Evolutionary conservation across 2,329 filamentous ascomycete genomes (phyloP).

Genomic region (Aspergillaceae sp.): DNA sequence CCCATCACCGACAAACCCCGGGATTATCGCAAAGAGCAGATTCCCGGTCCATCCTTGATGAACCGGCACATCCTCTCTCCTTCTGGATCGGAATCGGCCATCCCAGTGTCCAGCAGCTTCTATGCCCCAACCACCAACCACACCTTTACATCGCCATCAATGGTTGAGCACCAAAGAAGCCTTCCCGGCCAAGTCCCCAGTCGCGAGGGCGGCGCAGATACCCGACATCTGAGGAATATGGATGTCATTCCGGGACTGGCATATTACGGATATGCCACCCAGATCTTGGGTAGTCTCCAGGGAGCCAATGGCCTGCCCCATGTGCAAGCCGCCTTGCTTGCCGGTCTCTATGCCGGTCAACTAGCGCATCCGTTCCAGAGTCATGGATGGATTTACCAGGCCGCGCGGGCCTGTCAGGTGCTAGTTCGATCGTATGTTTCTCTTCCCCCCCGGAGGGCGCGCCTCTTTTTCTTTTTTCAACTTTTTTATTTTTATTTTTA

Average conservation of each 20-base stretch:
- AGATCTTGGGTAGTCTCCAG: constrained; percentile 74
- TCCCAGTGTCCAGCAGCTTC: constrained; percentile 13
- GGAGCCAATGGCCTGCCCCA: constrained; percentile 73
- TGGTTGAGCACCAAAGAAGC: constrained; percentile 9
- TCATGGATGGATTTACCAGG: constrained; percentile 59
- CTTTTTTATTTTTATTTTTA: no score
- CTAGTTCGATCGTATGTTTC: constrained; percentile 59
- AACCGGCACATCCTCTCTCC: constrained; percentile 19
- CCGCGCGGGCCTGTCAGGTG: constrained; percentile 55
- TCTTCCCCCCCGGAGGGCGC: not conserved
- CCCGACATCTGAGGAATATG: constrained; percentile 50
- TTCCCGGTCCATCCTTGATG: constrained; percentile 15
- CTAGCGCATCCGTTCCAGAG: constrained; percentile 80
- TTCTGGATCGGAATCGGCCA: constrained; percentile 17
- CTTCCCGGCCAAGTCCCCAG: constrained; percentile 8
- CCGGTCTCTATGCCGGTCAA: constrained; percentile 82
- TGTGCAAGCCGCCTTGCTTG: constrained; percentile 76
- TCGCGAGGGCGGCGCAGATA: constrained; percentile 12
- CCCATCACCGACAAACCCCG: constrained; percentile 40
- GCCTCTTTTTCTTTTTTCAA: no score
- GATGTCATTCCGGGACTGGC: constrained; percentile 82
- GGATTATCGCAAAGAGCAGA: constrained; percentile 21
- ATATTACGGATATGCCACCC: constrained; percentile 78
- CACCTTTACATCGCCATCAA: constrained; percentile 12
- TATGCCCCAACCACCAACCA: constrained; percentile 11